Evolutionary conservation across 345 rosid genomes (phyloP), one percentile per base, ranked within the genome.

Genomic region (Microcos paniculata): DNA sequence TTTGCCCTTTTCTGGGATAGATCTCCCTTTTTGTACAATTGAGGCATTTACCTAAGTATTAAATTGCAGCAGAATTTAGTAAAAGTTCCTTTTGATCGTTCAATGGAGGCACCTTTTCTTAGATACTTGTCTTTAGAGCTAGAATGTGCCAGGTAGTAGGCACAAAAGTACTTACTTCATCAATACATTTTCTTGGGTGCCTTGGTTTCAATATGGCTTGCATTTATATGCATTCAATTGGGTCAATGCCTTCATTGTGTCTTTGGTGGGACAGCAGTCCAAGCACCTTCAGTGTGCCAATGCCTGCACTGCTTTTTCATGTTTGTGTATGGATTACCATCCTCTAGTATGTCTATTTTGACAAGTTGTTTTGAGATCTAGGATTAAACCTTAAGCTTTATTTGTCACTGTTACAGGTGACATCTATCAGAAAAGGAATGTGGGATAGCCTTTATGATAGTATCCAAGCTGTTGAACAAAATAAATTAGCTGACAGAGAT

Each of bases 401-500:
- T 49, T 18, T 28, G 56, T 61, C 7, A 21, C 63, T 79, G 68
- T 82, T 84, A 56, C 84, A 95, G 99, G 94, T 95, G 74, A 74
- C 82, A 70, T 90, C 99, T 70, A 87, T 95, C 70, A 91, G 84
- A 88, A 79, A 58, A 71, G 97, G 96, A 72, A 84, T 87, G 87
- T 92, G 94, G 89, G 96, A 95, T 86, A 95, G 92, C 72, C 85
- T 89, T 61, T 91, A 95, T 83, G 96, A 91, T 84, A 76, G 88
- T 82, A 79, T 90, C 45, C 91, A 89, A 81, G 84, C 59, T 11
- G 53, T 78, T 18, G 81, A 71, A 70, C 87, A 76, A 64, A 65
- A 76, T 70, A 91, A 86, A 71, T 71, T 75, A 58, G 71, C 74
- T 72, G 64, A 65, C 68, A 53, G 71, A 58, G 68, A 80, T 76